Conservation (phyloP, 2,329 filamentous ascomycete genomes). For the Pseudogymnoascus sp. region DNA sequence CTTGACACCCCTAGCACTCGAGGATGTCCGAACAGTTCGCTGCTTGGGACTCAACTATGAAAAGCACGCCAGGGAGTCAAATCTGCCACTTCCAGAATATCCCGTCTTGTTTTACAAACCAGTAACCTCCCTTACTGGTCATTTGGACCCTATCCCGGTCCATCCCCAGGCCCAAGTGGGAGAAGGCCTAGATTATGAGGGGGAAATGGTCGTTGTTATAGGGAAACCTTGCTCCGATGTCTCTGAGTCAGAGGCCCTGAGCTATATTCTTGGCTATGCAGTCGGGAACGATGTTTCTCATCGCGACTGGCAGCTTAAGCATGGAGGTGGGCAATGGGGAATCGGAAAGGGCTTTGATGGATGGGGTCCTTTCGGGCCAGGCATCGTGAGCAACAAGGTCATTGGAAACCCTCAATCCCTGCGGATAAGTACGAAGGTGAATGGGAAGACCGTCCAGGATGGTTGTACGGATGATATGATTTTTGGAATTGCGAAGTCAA, state of each 20-base stretch:
- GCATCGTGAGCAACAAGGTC: constrained; percentile 51
- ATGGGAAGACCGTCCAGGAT: constrained; percentile 49
- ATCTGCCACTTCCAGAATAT: constrained; percentile 59
- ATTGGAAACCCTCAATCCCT: constrained; percentile 50
- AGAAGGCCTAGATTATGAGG: constrained; percentile 68
- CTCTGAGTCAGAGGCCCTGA: constrained; percentile 54
- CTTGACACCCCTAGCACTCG: constrained; percentile 53
- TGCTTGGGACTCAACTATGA: constrained; percentile 66
- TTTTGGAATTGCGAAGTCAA: constrained; percentile 50
- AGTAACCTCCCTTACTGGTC: constrained; percentile 54
- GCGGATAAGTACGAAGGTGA: constrained; percentile 48
- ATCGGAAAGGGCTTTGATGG: constrained; percentile 68
- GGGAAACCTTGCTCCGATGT: constrained; percentile 59
- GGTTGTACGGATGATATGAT: constrained; percentile 54
- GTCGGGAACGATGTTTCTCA: constrained; percentile 75
- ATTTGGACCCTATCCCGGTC: constrained; percentile 57
- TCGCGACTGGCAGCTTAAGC: constrained; percentile 65
- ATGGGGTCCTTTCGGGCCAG: constrained; percentile 66
- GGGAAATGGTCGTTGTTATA: constrained; percentile 67
- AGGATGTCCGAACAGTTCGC: constrained; percentile 57
- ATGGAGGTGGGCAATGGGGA: constrained; percentile 60
- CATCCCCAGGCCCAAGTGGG: constrained; percentile 55
- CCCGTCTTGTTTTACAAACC: constrained; percentile 72
- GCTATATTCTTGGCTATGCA: constrained; percentile 66
- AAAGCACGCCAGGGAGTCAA: constrained; percentile 61